Conservation (phyloP, 1,284 basidiomycete genomes). For the Bondarzewia mesenterica region DNA sequence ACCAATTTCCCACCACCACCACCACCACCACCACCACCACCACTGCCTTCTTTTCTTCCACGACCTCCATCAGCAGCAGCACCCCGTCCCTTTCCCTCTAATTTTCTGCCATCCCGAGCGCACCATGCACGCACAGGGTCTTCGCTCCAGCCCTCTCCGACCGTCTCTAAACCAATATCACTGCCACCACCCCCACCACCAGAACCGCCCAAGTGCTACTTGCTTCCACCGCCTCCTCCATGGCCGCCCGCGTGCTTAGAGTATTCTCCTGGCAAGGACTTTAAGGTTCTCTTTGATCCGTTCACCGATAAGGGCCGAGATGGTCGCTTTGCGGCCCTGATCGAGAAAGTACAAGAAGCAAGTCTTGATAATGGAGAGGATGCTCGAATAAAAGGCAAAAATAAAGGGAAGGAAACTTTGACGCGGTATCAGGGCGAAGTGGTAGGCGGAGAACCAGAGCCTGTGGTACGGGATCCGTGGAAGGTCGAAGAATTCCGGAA, state of each 20-base stretch:
- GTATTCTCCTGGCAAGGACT: conserved; percentile 40
- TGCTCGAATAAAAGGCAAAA: background rate
- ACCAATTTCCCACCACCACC: too few species aligned
- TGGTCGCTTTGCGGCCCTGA: conserved; percentile 33
- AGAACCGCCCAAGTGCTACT: conserved; percentile 19
- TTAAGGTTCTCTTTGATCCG: conserved; percentile 59
- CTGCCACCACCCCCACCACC: conserved; percentile 19
- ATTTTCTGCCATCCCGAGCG: conserved; percentile 16
- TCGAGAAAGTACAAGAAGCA: conserved; percentile 43
- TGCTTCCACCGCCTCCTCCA: conserved; percentile 30
- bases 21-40: too few species aligned
- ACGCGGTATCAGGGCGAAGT: conserved; percentile 50
- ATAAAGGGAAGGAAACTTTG: conserved; percentile 53
- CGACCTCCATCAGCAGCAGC: conserved; percentile 17
- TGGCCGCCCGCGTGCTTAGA: conserved; percentile 39
- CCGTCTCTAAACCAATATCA: conserved; percentile 16
- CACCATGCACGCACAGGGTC: conserved; percentile 23
- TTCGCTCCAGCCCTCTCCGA: conserved; percentile 17
- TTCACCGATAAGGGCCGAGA: conserved; percentile 38
- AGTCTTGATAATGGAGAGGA: conserved; percentile 17
- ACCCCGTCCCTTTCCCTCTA: conserved; percentile 16
- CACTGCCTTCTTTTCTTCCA: too few species aligned
- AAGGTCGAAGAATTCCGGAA: conserved; percentile 33
- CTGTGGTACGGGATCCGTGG: conserved; percentile 49
- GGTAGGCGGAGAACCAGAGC: conserved; percentile 36